Conservation (phyloP, 2,329 filamentous ascomycete species). For the Nigrospora osmanthi region DNA sequence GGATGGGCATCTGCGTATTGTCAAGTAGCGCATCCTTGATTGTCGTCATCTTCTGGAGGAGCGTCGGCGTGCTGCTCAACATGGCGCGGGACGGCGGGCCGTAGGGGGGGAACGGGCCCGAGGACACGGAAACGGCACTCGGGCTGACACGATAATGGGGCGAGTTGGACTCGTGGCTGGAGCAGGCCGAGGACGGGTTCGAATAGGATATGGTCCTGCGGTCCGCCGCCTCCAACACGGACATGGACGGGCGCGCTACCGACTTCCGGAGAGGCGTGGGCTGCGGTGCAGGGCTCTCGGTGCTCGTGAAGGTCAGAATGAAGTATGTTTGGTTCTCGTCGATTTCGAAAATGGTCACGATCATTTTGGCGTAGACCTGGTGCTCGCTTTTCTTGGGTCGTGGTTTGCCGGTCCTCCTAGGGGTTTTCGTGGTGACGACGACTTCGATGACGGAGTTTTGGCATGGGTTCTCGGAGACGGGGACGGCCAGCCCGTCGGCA, state of each 20-base stretch:
- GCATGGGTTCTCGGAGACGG: slow-evolving; percentile 18
- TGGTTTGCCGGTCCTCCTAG: slow-evolving; percentile 26
- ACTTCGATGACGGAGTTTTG: slow-evolving; percentile 63
- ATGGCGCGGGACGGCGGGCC: slow-evolving; percentile 53
- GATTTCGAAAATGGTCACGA: slow-evolving; percentile 66
- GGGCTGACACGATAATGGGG: slow-evolving; percentile 41
- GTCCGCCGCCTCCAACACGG: slow-evolving; percentile 34
- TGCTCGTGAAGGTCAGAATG: slow-evolving; percentile 66
- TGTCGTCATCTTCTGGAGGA: slow-evolving; percentile 64
- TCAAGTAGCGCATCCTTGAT: slow-evolving; percentile 75
- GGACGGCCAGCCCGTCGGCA: slow-evolving; percentile 14
- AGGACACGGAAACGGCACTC: slow-evolving; percentile 40
- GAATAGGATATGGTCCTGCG: slow-evolving; percentile 34
- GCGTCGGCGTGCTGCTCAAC: slow-evolving; percentile 50
- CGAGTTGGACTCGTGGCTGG: slow-evolving; percentile 39
- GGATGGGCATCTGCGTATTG: slow-evolving; percentile 64
- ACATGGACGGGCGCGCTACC: slow-evolving; percentile 26
- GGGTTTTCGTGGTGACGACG: slow-evolving; percentile 46
- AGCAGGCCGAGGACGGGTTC: slow-evolving; percentile 37
- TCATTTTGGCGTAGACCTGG: slow-evolving; percentile 61
- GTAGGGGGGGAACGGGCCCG: slow-evolving; percentile 57
- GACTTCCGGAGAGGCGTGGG: slow-evolving; percentile 26
- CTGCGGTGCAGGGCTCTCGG: slow-evolving; percentile 30
- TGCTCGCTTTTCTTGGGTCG: slow-evolving; percentile 23
- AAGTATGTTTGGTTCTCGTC: slow-evolving; percentile 62